Evolutionary conservation across 2,329 filamentous ascomycete genomes (phyloP).

Genomic region (Fusarium chlamydosporum): DNA sequence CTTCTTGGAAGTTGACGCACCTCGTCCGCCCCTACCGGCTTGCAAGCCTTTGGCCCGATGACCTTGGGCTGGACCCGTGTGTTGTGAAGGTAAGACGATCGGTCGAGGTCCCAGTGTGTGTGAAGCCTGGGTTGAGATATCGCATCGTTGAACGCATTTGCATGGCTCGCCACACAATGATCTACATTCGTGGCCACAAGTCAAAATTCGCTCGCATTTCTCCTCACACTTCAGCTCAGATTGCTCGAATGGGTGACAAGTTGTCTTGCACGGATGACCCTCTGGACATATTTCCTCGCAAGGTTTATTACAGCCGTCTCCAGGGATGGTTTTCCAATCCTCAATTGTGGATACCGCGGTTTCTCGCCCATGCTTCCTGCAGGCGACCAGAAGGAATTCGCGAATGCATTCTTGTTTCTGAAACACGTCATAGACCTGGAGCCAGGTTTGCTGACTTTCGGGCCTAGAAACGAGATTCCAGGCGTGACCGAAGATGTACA

Average conservation of each 20-base stretch:
- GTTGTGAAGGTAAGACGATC: background rate
- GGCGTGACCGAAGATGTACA: constrained; percentile 88
- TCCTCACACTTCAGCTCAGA: constrained; percentile 52
- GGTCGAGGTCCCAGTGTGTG: background rate
- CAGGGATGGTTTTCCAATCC: constrained; percentile 62
- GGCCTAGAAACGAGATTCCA: constrained; percentile 64
- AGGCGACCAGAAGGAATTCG: constrained; percentile 71
- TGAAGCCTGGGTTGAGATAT: background rate
- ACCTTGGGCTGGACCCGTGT: background rate
- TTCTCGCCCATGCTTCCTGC: constrained; percentile 68
- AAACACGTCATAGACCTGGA: constrained; percentile 60
- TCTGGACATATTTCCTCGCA: constrained; percentile 39
- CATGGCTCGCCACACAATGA: constrained; percentile 38
- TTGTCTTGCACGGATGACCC: constrained; percentile 41
- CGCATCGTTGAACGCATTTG: constrained; percentile 34
- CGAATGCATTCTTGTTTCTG: constrained; percentile 51
- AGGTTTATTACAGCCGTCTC: constrained; percentile 37
- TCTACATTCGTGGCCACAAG: constrained; percentile 42
- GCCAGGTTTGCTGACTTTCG: constrained; percentile 59
- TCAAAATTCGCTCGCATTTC: constrained; percentile 33
- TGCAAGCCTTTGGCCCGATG: background rate
- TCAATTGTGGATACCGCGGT: constrained; percentile 66
- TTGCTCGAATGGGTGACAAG: constrained; percentile 41
- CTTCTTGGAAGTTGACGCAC: background rate
- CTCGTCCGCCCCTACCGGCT: background rate